Evolutionary conservation across 1,284 basidiomycete species (phyloP).

Genomic region (Pseudomicrostroma phylloplanum): DNA sequence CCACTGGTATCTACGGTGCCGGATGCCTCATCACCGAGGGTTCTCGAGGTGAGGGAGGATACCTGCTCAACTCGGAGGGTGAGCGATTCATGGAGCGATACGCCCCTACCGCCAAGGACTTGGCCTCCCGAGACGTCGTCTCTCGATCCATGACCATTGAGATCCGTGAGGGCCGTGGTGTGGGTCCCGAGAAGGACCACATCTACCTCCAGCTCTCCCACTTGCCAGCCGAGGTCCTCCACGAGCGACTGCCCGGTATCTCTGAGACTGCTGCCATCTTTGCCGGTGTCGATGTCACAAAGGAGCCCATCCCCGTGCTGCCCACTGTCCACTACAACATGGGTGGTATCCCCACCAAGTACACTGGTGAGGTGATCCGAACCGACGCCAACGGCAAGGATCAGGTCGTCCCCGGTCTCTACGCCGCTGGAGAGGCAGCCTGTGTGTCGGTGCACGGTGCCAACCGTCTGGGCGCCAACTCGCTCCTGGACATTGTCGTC

Average conservation of each 20-base stretch:
- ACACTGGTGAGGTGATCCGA: conserved; percentile 91
- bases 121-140: conserved; percentile 98
- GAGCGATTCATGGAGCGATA: conserved; percentile 99
- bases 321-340: conserved; percentile 56
- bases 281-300: conserved; percentile 97
- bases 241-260: conserved; percentile 96
- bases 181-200: conserved; percentile 98
- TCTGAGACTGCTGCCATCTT: conserved; percentile 99
- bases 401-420: conserved; percentile 89
- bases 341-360: conserved; percentile 99
- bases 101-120: conserved; percentile 97
- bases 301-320: conserved; percentile 73
- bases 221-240: conserved; percentile 88
- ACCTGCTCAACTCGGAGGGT: conserved; percentile 95
- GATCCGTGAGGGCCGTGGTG: conserved; percentile 97
- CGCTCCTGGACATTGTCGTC: conserved; percentile 95
- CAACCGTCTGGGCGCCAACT: conserved; percentile 99
- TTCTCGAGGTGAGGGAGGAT: conserved; percentile 98
- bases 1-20: conserved; percentile 98
- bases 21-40: conserved; percentile 99
- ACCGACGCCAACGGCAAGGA: conserved; percentile 65
- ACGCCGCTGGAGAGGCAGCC: conserved; percentile 97
- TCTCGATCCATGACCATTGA: conserved; percentile 99
- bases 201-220: conserved; percentile 95
- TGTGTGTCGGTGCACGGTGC: conserved; percentile 99